phyloP scores from a whole-genome alignment of 1,284 basidiomycete species.

The Boletus holoroseus region DNA sequence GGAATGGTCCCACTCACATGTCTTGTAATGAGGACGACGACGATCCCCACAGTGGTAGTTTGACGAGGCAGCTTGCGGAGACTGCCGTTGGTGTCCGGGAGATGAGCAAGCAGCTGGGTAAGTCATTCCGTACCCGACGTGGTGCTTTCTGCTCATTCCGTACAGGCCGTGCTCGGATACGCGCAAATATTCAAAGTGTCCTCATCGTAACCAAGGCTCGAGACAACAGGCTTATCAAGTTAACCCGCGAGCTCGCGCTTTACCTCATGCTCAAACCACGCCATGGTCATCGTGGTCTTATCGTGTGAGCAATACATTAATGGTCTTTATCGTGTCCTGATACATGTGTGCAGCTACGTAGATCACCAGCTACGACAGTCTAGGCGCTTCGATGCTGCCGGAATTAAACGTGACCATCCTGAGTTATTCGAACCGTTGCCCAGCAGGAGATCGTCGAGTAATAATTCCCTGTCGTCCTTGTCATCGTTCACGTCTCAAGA shows the following conservation, averaged over 20 bases:
- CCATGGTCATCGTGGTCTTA: constrained; percentile 62
- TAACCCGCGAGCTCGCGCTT: constrained; percentile 92
- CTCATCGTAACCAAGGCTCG: constrained; percentile 98
- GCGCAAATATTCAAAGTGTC: constrained; percentile 86
- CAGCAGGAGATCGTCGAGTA: constrained; percentile 66
- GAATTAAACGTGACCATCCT: constrained; percentile 82
- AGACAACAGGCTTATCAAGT: constrained; percentile 92
- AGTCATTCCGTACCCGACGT: constrained; percentile 31
- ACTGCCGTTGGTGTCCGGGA: constrained; percentile 96
- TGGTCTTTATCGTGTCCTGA: constrained; percentile 12
- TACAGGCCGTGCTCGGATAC: constrained; percentile 85
- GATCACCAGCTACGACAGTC: constrained; percentile 90
- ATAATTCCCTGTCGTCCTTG: constrained; percentile 50
- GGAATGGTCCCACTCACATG: constrained; percentile 17
- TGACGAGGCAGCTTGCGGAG: constrained; percentile 92
- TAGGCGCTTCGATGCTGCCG: constrained; percentile 90
- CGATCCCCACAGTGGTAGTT: constrained; percentile 63
- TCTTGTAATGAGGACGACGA: constrained; percentile 54
- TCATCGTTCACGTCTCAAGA: constrained; percentile 40
- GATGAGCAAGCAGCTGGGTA: constrained; percentile 98
- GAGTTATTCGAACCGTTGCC: constrained; percentile 81
- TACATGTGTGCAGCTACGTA: constrained; percentile 65
- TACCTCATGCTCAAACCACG: constrained; percentile 84
- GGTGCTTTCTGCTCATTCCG: constrained; percentile 12
- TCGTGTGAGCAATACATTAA: constrained; percentile 54